These are phyloP conservation scores for Myxozyma melibiosi DNA, from an alignment of 805 yeast genomes.

Conservation along the genomic window DNA sequence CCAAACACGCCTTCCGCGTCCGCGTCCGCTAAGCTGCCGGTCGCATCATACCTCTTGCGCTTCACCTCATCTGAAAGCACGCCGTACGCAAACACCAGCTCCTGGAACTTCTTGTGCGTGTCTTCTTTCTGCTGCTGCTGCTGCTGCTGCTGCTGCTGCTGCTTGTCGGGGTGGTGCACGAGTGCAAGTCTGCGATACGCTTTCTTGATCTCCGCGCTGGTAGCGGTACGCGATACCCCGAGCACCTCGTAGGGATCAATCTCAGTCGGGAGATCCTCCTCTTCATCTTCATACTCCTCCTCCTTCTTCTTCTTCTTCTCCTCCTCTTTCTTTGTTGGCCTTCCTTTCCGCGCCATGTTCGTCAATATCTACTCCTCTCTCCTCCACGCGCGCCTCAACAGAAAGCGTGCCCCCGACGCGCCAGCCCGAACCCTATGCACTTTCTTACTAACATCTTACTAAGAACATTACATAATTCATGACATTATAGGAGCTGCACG, in stretches of 20 bases:
- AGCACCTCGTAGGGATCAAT: constrained; percentile 65
- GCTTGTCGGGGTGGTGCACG: constrained; percentile 71
- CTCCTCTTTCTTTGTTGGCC: neutral
- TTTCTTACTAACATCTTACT: no score
- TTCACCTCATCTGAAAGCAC: constrained; percentile 61
- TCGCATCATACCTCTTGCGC: constrained; percentile 63
- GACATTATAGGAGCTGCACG: no score
- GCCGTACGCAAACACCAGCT: constrained; percentile 73
- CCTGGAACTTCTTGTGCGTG: constrained; percentile 55
- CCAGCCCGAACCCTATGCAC: no score
- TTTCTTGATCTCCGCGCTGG: constrained; percentile 62
- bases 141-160: neutral
- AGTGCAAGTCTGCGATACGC: constrained; percentile 68
- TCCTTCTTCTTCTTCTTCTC: neutral
- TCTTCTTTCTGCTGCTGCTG: constrained; percentile 40
- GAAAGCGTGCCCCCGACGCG: neutral
- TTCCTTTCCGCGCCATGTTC: constrained; percentile 5
- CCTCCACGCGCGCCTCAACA: no score
- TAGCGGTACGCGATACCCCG: constrained; percentile 43
- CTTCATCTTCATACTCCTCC: constrained; percentile 3
- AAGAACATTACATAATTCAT: no score
- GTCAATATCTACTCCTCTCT: no score
- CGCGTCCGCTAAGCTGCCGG: constrained; percentile 62
- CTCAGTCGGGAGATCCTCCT: constrained; percentile 41
- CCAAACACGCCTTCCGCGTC: constrained; percentile 30